Evolutionary conservation across 768 basidiomycete genomes (phyloP).

Genomic region (Pleurotus tuber-regium): DNA sequence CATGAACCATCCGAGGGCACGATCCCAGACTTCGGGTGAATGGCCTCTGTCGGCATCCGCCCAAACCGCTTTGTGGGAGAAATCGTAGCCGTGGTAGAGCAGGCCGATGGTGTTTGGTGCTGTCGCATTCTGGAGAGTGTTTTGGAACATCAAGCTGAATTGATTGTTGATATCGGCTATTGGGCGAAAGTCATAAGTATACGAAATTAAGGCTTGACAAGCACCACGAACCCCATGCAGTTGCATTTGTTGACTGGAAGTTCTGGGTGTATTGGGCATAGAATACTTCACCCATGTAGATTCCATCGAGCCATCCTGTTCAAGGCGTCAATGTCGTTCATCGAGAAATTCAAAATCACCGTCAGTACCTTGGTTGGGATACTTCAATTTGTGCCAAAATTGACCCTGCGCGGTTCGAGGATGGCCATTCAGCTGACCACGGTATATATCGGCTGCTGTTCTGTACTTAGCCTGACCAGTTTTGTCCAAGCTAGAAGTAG

Average conservation of each 20-base stretch:
- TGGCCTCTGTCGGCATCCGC: slow-evolving; percentile 44
- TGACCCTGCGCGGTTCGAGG: slow-evolving; percentile 44
- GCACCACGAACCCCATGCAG: slow-evolving; percentile 41
- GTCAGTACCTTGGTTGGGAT: slow-evolving; percentile 39
- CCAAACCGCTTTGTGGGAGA: slow-evolving; percentile 40
- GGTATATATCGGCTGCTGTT: slow-evolving; percentile 36
- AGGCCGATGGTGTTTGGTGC: slow-evolving; percentile 39
- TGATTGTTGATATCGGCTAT: slow-evolving; percentile 39
- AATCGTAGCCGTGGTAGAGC: slow-evolving; percentile 50
- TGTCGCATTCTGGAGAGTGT: slow-evolving; percentile 36
- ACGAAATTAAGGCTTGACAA: no score
- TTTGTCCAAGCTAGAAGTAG: slow-evolving; percentile 27
- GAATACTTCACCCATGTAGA: slow-evolving; percentile 47
- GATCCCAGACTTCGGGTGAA: slow-evolving; percentile 48
- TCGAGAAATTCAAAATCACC: not conserved
- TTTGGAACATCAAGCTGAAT: slow-evolving; percentile 41
- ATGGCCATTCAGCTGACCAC: slow-evolving; percentile 36
- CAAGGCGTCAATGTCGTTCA: not conserved
- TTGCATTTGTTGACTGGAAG: slow-evolving; percentile 32
- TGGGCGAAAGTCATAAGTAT: no score
- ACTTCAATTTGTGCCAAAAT: slow-evolving; percentile 44
- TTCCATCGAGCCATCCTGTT: slow-evolving; percentile 45
- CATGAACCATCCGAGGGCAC: slow-evolving; percentile 45
- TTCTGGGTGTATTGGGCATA: slow-evolving; percentile 37
- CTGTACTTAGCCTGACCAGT: slow-evolving; percentile 38